phyloP scores from a whole-genome alignment of 495 filamentous ascomycete genomes.

The Penicillium argentinense region DNA sequence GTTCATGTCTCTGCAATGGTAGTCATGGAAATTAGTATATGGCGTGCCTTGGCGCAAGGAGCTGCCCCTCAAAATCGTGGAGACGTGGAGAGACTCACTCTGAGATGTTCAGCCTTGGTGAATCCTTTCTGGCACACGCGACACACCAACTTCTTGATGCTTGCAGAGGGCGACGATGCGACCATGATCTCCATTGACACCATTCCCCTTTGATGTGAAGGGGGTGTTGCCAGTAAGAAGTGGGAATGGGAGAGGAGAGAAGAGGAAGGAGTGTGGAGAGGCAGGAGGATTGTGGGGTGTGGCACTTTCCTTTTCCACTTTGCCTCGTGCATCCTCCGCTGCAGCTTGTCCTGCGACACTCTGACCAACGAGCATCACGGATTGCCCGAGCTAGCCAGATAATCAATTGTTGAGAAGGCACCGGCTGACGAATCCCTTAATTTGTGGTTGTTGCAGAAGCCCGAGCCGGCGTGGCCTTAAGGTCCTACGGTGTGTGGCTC shows the following conservation, averaged over 20 bases:
- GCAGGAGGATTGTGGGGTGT: background rate
- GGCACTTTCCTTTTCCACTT: background rate
- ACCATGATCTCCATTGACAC: constrained; percentile 21
- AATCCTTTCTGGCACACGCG: constrained; percentile 45
- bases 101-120: constrained; percentile 47
- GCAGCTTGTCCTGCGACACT: background rate
- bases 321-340: too few relatives aligned
- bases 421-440: too few relatives aligned
- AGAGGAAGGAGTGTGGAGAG: background rate
- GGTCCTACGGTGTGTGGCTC: too few relatives aligned
- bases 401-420: too few relatives aligned
- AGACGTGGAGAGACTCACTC: constrained; percentile 27
- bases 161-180: constrained; percentile 7
- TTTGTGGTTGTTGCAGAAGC: too few relatives aligned
- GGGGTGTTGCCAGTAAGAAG: background rate
- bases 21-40: background rate
- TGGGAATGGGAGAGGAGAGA: constrained; percentile 2
- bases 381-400: too few relatives aligned
- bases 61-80: constrained; percentile 19
- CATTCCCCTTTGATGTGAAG: too few relatives aligned
- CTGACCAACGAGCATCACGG: too few relatives aligned
- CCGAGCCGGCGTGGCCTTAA: too few relatives aligned
- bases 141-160: constrained; percentile 38
- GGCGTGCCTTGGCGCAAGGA: background rate
- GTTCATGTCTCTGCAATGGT: constrained; percentile 43